These are phyloP conservation scores for Caloboletus inedulis DNA, from an alignment of 1,284 basidiomycete genomes.

Conservation along the genomic window DNA sequence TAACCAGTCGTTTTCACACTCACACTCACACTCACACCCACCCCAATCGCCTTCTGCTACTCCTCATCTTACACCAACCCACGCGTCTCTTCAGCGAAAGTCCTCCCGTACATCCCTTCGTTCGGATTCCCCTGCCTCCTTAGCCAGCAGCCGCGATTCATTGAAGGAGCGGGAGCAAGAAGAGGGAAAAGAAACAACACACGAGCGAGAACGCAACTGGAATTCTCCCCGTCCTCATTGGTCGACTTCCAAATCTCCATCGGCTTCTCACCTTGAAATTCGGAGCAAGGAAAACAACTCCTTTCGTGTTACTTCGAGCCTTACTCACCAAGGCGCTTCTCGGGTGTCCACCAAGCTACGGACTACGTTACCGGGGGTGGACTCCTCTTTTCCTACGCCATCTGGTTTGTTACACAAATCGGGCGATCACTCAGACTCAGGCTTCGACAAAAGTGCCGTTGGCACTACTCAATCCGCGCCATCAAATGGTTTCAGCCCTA, in stretches of 20 bases:
- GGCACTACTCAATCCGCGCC: background rate
- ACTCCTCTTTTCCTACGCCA: background rate
- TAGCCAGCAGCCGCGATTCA: constrained; percentile 35
- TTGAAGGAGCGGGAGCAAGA: constrained; percentile 35
- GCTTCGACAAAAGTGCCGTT: constrained; percentile 1
- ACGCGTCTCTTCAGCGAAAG: constrained; percentile 31
- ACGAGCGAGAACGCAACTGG: constrained; percentile 55
- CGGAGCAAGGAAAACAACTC: constrained; percentile 11
- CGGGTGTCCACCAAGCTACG: constrained; percentile 1
- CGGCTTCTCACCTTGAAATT: constrained; percentile 5
- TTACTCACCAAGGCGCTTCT: constrained; percentile 11
- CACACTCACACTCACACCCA: constrained; percentile 32
- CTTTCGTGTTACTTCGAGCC: constrained; percentile 22
- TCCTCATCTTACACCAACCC: constrained; percentile 33
- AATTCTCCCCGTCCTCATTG: constrained; percentile 55
- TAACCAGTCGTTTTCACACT: constrained; percentile 29
- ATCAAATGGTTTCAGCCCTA: constrained; percentile 9
- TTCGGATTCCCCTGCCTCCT: constrained; percentile 42
- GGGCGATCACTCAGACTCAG: background rate
- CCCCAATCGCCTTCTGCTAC: constrained; percentile 36
- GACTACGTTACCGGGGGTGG: constrained; percentile 1
- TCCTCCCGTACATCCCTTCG: constrained; percentile 35
- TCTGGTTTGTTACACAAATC: constrained; percentile 3
- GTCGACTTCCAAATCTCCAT: constrained; percentile 29
- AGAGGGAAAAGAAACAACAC: constrained; percentile 37